phyloP scores from a whole-genome alignment of 805 yeast species.

The Scheffersomyces coipomensis region DNA sequence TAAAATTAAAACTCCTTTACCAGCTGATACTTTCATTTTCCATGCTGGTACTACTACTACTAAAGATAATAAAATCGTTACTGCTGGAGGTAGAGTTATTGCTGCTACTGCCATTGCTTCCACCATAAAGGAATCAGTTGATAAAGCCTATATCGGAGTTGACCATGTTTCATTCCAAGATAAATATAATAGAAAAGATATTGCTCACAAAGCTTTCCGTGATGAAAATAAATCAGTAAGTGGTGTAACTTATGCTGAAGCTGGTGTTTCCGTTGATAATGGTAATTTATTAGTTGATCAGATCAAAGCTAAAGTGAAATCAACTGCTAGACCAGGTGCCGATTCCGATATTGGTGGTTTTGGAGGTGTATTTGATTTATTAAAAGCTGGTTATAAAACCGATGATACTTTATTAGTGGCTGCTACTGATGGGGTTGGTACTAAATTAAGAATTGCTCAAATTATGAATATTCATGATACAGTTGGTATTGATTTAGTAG shows the following conservation, averaged over 20 bases:
- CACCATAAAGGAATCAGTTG: slow-evolving; percentile 76
- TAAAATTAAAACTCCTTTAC: slow-evolving; percentile 47
- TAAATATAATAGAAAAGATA: slow-evolving; percentile 86
- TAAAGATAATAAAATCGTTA: slow-evolving; percentile 54
- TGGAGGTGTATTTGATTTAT: slow-evolving; percentile 93
- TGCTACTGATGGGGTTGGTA: slow-evolving; percentile 99
- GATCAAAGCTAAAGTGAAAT: slow-evolving; percentile 85
- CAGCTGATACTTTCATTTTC: slow-evolving; percentile 71
- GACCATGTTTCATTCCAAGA: slow-evolving; percentile 67
- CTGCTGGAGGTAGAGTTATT: slow-evolving; percentile 96
- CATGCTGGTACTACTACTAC: slow-evolving; percentile 87
- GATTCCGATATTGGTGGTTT: slow-evolving; percentile 98
- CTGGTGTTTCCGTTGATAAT: slow-evolving; percentile 97
- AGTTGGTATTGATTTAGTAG: slow-evolving; percentile 98
- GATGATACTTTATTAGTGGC: slow-evolving; percentile 84
- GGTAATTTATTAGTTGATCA: slow-evolving; percentile 89
- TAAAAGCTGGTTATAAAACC: slow-evolving; percentile 82
- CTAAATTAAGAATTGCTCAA: slow-evolving; percentile 94
- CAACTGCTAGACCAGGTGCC: slow-evolving; percentile 94
- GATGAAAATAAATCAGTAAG: slow-evolving; percentile 29
- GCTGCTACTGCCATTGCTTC: slow-evolving; percentile 87
- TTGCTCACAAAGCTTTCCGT: slow-evolving; percentile 94
- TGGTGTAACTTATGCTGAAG: slow-evolving; percentile 82
- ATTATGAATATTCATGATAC: slow-evolving; percentile 85
- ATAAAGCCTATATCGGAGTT: slow-evolving; percentile 83